These are phyloP conservation scores for Eutrema salsugineum DNA, from an alignment of 441 rosid species.

Conservation along the genomic window DNA sequence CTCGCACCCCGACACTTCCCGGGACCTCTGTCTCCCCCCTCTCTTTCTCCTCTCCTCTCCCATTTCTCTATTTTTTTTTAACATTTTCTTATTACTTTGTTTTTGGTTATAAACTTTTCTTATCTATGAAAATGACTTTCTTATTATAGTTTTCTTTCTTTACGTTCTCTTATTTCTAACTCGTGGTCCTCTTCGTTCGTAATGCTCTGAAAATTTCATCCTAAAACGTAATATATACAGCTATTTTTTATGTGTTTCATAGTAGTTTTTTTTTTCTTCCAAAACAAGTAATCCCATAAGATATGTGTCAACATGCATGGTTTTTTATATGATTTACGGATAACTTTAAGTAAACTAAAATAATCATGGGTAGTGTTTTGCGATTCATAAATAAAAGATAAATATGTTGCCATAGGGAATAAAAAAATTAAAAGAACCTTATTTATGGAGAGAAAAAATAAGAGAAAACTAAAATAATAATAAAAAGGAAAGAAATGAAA, in stretches of 20 bases:
- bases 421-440: not conserved
- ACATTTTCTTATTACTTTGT: not conserved
- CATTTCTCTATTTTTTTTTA: not conserved
- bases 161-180: not conserved
- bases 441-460: not conserved
- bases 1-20: conserved; percentile 68
- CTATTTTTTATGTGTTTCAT: not conserved
- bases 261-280: not conserved
- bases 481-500: conserved; percentile 34
- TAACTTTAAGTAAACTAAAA: not conserved
- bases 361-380: conserved; percentile 3
- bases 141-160: not conserved
- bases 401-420: conserved; percentile 5
- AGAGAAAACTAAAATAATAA: not conserved
- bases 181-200: conserved; percentile 31
- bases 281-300: not conserved
- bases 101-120: not conserved
- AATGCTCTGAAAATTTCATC: conserved; percentile 6
- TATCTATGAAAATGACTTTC: conserved; percentile 2
- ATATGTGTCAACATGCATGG: conserved; percentile 15
- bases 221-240: conserved; percentile 4
- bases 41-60: conserved; percentile 13
- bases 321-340: not conserved
- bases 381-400: conserved; percentile 8
- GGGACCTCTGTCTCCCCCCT: conserved; percentile 61